Percentiles rank a stretch among this genome's conserved stretches.
Evolutionary conservation across 768 basidiomycete species (phyloP).

Genomic region (Boletus huronensis): DNA sequence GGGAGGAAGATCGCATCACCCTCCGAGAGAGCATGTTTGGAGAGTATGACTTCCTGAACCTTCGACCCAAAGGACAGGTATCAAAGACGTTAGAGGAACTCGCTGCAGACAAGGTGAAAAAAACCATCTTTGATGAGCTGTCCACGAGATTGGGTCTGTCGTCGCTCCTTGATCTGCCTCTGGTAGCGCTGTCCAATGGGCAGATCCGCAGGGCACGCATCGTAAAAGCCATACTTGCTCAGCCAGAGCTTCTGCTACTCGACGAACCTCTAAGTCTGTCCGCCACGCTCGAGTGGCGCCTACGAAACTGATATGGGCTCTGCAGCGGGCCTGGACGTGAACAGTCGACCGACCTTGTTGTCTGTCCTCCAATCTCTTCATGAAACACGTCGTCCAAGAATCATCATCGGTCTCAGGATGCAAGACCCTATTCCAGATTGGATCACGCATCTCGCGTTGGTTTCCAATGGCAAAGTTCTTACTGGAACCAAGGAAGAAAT

Average conservation of each 20-base stretch:
- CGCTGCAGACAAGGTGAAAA: slow-evolving; percentile 26
- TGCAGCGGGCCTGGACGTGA: slow-evolving; percentile 75
- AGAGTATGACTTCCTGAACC: slow-evolving; percentile 40
- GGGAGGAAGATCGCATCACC: slow-evolving; percentile 80
- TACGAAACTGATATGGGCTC: neutral
- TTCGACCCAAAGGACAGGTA: slow-evolving; percentile 21
- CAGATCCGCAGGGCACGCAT: slow-evolving; percentile 88
- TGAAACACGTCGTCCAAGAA: slow-evolving; percentile 44
- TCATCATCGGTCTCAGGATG: slow-evolving; percentile 62
- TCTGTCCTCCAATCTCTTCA: slow-evolving; percentile 56
- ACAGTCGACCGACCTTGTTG: slow-evolving; percentile 54
- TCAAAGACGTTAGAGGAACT: slow-evolving; percentile 24
- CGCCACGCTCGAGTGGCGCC: neutral
- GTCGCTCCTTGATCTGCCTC: slow-evolving; percentile 72
- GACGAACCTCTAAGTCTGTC: slow-evolving; percentile 85
- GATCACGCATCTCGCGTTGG: slow-evolving; percentile 64
- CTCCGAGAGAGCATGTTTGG: slow-evolving; percentile 68
- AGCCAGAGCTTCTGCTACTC: slow-evolving; percentile 75
- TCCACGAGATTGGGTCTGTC: slow-evolving; percentile 54
- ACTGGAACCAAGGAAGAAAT: slow-evolving; percentile 51
- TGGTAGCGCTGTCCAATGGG: slow-evolving; percentile 85
- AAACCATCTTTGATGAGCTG: slow-evolving; percentile 48
- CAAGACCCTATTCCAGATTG: slow-evolving; percentile 74
- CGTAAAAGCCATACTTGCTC: slow-evolving; percentile 64
- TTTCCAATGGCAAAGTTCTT: slow-evolving; percentile 45